Conservation (phyloP, 495 filamentous ascomycete species). For the Pyrenopolyporus hunteri region DNA sequence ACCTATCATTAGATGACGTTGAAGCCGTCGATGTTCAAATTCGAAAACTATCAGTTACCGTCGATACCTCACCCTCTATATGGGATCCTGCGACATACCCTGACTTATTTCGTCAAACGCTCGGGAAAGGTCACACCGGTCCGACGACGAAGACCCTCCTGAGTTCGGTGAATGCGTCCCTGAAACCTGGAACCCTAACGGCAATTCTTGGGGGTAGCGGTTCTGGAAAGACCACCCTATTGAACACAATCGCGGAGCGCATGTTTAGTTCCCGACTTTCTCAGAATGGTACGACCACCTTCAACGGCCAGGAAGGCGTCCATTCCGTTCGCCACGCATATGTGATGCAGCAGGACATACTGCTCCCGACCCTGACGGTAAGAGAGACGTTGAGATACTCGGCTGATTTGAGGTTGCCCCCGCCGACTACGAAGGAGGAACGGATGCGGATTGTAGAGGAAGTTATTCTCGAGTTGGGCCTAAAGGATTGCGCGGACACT, state of each 20-base stretch:
- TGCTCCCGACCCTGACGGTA: conserved; percentile 73
- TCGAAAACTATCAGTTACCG: conserved; percentile 58
- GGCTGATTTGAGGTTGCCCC: conserved; percentile 70
- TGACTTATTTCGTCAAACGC: conserved; percentile 44
- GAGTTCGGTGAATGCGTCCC: conserved; percentile 35
- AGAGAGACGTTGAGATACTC: conserved; percentile 74
- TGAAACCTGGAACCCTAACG: conserved; percentile 63
- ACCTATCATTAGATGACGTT: conserved; percentile 66
- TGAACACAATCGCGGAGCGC: conserved; percentile 72
- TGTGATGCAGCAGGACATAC: conserved; percentile 77
- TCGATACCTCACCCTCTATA: conserved; percentile 56
- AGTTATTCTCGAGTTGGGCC: conserved; percentile 72
- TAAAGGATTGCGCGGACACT: conserved; percentile 77
- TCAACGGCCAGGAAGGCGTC: conserved; percentile 61
- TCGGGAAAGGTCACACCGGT: conserved; percentile 28
- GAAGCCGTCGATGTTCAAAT: conserved; percentile 64
- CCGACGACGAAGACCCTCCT: conserved; percentile 42
- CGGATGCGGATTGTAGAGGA: conserved; percentile 68
- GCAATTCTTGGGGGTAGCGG: conserved; percentile 77
- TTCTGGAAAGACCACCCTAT: conserved; percentile 73
- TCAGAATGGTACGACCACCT: conserved; percentile 59
- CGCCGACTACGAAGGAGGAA: conserved; percentile 63
- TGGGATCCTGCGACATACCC: conserved; percentile 39
- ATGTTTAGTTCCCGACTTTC: conserved; percentile 61
- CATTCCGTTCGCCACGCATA: conserved; percentile 66